phyloP scores from a whole-genome alignment of 2,329 filamentous ascomycete species.

The Colletotrichum lentis region DNA sequence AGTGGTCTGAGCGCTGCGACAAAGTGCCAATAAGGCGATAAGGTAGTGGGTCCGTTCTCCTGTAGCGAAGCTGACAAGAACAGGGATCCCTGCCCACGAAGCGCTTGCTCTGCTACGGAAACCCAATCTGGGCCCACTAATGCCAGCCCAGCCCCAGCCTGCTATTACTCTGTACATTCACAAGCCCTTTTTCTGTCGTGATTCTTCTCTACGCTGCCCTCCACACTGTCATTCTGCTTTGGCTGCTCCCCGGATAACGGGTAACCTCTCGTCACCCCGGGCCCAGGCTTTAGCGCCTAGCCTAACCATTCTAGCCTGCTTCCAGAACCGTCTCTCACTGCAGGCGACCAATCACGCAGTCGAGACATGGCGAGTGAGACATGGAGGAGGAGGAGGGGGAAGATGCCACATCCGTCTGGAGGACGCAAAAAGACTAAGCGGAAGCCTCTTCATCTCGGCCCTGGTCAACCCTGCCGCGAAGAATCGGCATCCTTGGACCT shows the following conservation, averaged over 20 bases:
- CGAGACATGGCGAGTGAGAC: background rate
- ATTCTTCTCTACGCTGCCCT: background rate
- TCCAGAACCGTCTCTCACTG: slow-evolving; percentile 2
- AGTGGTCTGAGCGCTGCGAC: background rate
- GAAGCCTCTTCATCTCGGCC: background rate
- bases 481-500: background rate
- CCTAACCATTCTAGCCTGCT: background rate
- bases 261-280: background rate
- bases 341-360: background rate
- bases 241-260: background rate
- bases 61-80: slow-evolving; percentile 7
- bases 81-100: background rate
- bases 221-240: background rate
- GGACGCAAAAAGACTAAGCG: background rate
- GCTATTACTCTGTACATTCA: background rate
- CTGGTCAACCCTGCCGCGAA: background rate
- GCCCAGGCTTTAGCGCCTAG: no score
- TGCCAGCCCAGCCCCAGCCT: background rate
- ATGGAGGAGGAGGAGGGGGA: background rate
- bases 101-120: background rate
- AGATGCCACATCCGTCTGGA: background rate
- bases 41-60: background rate
- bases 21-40: slow-evolving; percentile 15
- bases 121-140: background rate
- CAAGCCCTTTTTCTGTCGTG: background rate